Base-by-base conservation (phyloP, 2,329 filamentous ascomycete species). In the Neonectria magnoliae region DNA sequence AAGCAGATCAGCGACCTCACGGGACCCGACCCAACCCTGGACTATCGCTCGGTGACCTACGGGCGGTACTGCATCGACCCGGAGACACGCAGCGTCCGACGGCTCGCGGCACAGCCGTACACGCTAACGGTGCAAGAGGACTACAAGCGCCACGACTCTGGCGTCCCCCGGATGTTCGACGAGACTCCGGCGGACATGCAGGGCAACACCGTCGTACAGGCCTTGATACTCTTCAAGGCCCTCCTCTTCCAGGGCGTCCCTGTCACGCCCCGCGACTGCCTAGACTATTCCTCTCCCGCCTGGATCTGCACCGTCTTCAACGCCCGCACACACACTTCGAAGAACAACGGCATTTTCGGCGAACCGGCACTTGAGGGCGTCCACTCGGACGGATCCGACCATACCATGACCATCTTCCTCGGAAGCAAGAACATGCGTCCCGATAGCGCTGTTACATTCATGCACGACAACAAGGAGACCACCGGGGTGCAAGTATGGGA, bases 291-390 rank as follows among this genome's bases (percentile, higher is more conserved):
- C 31, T 68, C 64, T 3, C 42, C 65, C 10, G 68, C 53, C 8
- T 73, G 69, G 62, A 62, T 76, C 25, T 70, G 66, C 64, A 74
- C 69, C 25, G 45, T 75, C 14, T 75, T 76, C 64, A 72, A 72
- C 59, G 60, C 71, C 2, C 73, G 72, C 25, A 75, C 73, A 5
- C 58, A 68, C 29, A 76, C 74, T 1, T 67, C 61, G 10, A 64
- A 62, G 16, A 53, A 67, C 7, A 45, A 55, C 9, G 68, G 66
- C 52, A 64, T 74, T 9, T 59, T 70, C 29, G 74, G 74, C 31
- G 71, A 76, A 52, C 74, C 74, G 9, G 73, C 74, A 14, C 68
- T 76, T 6, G 74, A 76, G 55, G 74, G 74, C 14, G 73, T 76
- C 27, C 74, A 76, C 65, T 68, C 68, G 5, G 74, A 76, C 52